Conservation (phyloP, 108 stramenopile species). For the Cylindrotheca fusiformis region DNA sequence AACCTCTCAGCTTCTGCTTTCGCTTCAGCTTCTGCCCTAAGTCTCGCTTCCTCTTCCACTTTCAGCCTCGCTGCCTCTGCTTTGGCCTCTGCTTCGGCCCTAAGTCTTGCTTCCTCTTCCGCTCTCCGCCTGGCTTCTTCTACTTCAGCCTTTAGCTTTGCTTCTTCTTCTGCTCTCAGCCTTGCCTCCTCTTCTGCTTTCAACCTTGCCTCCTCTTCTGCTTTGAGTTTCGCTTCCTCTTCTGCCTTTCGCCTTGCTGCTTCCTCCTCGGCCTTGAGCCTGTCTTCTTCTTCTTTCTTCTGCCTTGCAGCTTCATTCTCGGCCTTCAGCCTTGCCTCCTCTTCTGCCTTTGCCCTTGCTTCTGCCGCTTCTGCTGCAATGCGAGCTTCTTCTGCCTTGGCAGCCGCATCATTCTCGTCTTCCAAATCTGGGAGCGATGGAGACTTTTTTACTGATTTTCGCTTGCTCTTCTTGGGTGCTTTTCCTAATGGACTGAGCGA, state of each 20-base stretch:
- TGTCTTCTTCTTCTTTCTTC: too few species aligned
- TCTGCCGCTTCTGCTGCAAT: too few species aligned
- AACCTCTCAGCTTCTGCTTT: too few species aligned
- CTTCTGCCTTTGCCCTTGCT: neutral
- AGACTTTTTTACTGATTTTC: too few species aligned
- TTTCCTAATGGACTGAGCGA: too few species aligned
- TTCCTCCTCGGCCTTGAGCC: too few species aligned
- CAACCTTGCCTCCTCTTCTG: neutral
- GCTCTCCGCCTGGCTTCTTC: too few species aligned
- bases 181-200: neutral
- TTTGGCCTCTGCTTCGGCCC: neutral
- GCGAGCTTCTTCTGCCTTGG: neutral
- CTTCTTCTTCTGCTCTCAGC: neutral
- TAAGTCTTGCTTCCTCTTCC: neutral
- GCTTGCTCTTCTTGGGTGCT: too few species aligned
- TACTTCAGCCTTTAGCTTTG: neutral
- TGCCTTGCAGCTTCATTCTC: neutral
- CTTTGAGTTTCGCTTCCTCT: neutral
- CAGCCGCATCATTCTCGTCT: too few species aligned
- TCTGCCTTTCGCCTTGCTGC: neutral
- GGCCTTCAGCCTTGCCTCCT: neutral
- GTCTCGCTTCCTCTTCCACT: neutral
- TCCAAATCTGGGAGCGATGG: too few species aligned
- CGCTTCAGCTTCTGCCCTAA: neutral
- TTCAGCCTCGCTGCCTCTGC: neutral